These are phyloP conservation scores for Penstemon newberryi DNA, from an alignment of 257 asterid species.

Conservation along the genomic window DNA sequence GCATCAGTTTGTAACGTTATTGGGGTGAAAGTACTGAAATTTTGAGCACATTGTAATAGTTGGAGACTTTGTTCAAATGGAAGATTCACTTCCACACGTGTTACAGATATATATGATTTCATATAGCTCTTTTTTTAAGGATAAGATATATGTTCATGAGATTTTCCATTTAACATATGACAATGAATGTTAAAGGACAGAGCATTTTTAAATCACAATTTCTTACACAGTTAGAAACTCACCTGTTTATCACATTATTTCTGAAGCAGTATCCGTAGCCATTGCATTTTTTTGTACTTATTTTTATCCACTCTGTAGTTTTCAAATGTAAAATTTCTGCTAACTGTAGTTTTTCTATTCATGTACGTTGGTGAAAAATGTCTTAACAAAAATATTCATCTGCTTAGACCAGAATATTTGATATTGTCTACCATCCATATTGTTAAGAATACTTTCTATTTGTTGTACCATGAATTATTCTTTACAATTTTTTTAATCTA, in stretches of 20 bases:
- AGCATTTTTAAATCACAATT: too few relatives aligned
- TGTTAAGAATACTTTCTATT: conserved; percentile 19
- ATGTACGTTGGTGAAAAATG: conserved; percentile 15
- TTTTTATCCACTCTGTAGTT: too few relatives aligned
- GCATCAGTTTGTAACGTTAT: neutral
- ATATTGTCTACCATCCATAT: conserved; percentile 13
- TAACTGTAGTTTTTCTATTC: neutral
- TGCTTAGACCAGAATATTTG: conserved; percentile 5
- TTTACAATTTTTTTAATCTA: conserved; percentile 39
- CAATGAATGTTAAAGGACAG: too few relatives aligned
- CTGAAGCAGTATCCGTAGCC: too few relatives aligned
- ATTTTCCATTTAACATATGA: neutral
- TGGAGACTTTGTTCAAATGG: neutral
- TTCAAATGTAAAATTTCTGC: too few relatives aligned
- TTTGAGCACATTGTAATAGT: neutral
- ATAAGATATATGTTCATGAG: neutral
- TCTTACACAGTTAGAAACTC: too few relatives aligned
- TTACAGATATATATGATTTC: too few relatives aligned
- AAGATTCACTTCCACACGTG: neutral
- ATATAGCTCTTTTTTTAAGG: too few relatives aligned
- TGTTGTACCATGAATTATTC: conserved; percentile 15
- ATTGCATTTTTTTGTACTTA: too few relatives aligned
- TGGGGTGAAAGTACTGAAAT: neutral
- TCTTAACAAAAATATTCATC: neutral
- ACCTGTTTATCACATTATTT: too few relatives aligned